These are phyloP conservation scores for Vickermania ingenoplastis DNA, from an alignment of 208 protist species.

Conservation along the genomic window DNA sequence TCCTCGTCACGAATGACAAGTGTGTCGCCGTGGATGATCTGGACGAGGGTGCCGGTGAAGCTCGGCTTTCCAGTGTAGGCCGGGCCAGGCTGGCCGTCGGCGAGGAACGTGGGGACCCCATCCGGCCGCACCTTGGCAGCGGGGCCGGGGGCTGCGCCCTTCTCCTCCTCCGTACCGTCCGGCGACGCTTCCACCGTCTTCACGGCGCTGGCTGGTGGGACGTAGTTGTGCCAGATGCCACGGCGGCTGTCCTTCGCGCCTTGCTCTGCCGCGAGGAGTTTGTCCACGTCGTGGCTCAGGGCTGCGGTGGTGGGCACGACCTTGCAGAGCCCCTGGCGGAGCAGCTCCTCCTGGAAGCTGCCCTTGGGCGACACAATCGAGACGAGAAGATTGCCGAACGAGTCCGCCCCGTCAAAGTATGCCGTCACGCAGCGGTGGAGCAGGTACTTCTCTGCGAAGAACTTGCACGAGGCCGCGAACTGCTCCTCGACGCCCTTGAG, in stretches of 20 bases:
- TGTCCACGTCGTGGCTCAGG: slow-evolving; percentile 21
- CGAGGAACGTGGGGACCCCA: slow-evolving; percentile 32
- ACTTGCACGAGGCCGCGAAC: slow-evolving; percentile 28
- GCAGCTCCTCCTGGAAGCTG: slow-evolving; percentile 79
- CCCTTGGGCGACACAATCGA: slow-evolving; percentile 76
- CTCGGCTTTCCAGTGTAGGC: slow-evolving; percentile 48
- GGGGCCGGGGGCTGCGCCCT: slow-evolving; percentile 7
- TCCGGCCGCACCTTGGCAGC: slow-evolving; percentile 8
- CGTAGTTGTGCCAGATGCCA: neutral
- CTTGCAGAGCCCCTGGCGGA: slow-evolving; percentile 64
- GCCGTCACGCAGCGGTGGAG: slow-evolving; percentile 79
- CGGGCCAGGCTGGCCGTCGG: slow-evolving; percentile 28
- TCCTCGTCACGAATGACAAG: slow-evolving; percentile 58
- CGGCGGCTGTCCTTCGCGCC: neutral
- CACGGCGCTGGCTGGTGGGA: neutral
- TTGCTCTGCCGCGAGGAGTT: slow-evolving; percentile 5
- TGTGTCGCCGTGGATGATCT: slow-evolving; percentile 79
- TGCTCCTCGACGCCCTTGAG: slow-evolving; percentile 31
- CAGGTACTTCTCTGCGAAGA: slow-evolving; percentile 67
- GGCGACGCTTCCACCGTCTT: neutral
- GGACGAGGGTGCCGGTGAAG: slow-evolving; percentile 61
- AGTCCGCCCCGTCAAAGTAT: slow-evolving; percentile 64
- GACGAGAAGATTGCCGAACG: slow-evolving; percentile 65
- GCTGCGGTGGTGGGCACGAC: slow-evolving; percentile 48
- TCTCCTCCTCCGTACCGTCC: slow-evolving; percentile 3